Evolutionary conservation across 495 filamentous ascomycete genomes (phyloP).

Genomic region (Aspergillus incahuasiensis): DNA sequence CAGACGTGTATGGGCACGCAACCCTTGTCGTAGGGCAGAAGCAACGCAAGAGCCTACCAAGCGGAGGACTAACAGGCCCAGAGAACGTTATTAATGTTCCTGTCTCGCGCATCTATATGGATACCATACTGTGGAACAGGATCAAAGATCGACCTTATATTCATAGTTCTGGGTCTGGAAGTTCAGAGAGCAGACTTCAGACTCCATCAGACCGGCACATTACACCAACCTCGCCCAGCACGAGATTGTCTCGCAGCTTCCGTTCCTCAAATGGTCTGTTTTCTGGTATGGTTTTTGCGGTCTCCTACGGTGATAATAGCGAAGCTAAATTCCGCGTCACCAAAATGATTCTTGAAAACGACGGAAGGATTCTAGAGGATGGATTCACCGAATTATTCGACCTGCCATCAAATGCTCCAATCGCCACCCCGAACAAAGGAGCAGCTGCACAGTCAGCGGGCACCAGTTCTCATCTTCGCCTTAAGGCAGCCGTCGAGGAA

Average conservation of each 20-base stretch:
- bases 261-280: conserved; percentile 49
- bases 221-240: conserved; percentile 40
- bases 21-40: conserved; percentile 42
- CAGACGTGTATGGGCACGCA: conserved; percentile 44
- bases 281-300: conserved; percentile 73
- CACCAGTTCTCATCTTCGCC: conserved; percentile 30
- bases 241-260: conserved; percentile 36
- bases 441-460: conserved; percentile 5
- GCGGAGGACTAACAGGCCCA: conserved; percentile 21
- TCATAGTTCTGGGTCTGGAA: conserved; percentile 20
- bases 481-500: conserved; percentile 45
- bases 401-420: conserved; percentile 33
- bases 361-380: conserved; percentile 64
- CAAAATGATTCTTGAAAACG: conserved; percentile 52
- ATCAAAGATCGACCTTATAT: conserved; percentile 43
- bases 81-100: conserved; percentile 41
- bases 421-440: conserved; percentile 27
- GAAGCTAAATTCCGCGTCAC: conserved; percentile 48
- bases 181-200: conserved; percentile 24
- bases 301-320: conserved; percentile 61
- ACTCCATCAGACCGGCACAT: conserved; percentile 41
- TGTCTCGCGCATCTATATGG: conserved; percentile 45
- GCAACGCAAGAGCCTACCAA: conserved; percentile 43
- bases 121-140: conserved; percentile 46
- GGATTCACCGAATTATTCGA: conserved; percentile 87